Evolutionary conservation across 352 stramenopile species (phyloP).

Genomic region (Globisporangium splendens): DNA sequence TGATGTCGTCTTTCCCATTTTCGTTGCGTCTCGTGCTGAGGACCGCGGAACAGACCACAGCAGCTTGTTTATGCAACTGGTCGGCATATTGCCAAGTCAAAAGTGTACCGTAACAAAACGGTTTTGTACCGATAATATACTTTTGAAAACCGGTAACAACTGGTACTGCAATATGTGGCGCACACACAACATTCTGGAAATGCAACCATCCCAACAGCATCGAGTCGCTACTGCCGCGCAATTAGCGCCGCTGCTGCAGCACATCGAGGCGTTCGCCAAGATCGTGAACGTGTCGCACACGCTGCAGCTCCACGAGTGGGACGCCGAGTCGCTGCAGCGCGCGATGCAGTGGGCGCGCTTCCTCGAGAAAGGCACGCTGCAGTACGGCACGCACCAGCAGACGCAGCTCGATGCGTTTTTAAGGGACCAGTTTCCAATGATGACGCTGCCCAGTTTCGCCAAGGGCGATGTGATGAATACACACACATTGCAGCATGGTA

Average conservation of each 20-base stretch:
- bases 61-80: too few species aligned
- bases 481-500: constrained; percentile 14
- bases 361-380: constrained; percentile 26
- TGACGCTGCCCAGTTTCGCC: constrained; percentile 35
- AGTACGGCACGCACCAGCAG: constrained; percentile 6
- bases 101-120: too few species aligned
- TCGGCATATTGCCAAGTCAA: too few species aligned
- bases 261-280: constrained; percentile 35
- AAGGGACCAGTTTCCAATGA: constrained; percentile 27
- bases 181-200: neutral
- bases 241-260: constrained; percentile 12
- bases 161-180: too few species aligned
- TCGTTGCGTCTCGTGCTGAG: too few species aligned
- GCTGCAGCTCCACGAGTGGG: constrained; percentile 45
- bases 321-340: constrained; percentile 38
- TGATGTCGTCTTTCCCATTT: too few species aligned
- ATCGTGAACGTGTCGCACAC: constrained; percentile 51
- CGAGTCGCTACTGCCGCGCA: neutral
- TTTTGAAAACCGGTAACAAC: too few species aligned
- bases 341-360: constrained; percentile 35
- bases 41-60: too few species aligned
- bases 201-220: neutral
- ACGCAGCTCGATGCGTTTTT: constrained; percentile 21
- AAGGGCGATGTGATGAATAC: constrained; percentile 5
- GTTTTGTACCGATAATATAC: too few species aligned